phyloP scores from a whole-genome alignment of 768 basidiomycete species.

The Tylopilus sp. region DNA sequence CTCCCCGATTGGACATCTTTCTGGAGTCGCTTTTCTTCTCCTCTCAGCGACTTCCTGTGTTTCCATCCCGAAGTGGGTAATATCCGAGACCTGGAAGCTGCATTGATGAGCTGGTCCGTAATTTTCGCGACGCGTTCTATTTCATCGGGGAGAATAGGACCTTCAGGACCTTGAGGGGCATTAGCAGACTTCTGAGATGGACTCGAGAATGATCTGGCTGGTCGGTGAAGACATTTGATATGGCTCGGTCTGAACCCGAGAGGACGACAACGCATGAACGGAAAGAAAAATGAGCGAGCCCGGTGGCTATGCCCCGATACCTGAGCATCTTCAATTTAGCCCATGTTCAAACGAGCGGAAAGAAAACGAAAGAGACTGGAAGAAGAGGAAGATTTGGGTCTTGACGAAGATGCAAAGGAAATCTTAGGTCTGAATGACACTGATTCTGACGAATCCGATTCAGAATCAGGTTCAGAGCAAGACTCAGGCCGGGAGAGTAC shows the following conservation, averaged over 20 bases:
- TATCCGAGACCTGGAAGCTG: conserved; percentile 26
- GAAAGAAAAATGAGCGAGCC: conserved; percentile 17
- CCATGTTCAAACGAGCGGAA: conserved; percentile 79
- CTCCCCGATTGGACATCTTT: conserved; percentile 15
- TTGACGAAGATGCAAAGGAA: conserved; percentile 63
- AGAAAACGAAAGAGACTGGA: conserved; percentile 59
- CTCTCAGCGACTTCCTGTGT: conserved; percentile 34
- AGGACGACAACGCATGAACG: conserved; percentile 29
- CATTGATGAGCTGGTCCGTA: conserved; percentile 35
- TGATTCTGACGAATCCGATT: conserved; percentile 67
- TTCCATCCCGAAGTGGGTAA: conserved; percentile 35
- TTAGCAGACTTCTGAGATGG: not conserved
- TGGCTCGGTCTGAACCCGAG: conserved; percentile 9
- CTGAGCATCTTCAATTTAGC: not conserved
- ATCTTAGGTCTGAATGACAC: conserved; percentile 68
- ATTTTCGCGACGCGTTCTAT: conserved; percentile 13
- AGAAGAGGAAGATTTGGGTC: conserved; percentile 60
- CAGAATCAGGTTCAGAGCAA: conserved; percentile 43
- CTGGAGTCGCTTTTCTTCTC: conserved; percentile 38
- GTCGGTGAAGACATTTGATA: conserved; percentile 5
- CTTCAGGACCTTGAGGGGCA: not conserved
- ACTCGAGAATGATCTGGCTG: not conserved
- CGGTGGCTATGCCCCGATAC: conserved; percentile 23
- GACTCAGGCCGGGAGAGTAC: too few species aligned
- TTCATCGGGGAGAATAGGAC: not conserved